Percentiles rank a stretch among this genome's conserved stretches.
These are phyloP conservation scores for Blastobotrys capitulatus DNA, from an alignment of 1,139 yeast genomes.

Conservation along the genomic window DNA sequence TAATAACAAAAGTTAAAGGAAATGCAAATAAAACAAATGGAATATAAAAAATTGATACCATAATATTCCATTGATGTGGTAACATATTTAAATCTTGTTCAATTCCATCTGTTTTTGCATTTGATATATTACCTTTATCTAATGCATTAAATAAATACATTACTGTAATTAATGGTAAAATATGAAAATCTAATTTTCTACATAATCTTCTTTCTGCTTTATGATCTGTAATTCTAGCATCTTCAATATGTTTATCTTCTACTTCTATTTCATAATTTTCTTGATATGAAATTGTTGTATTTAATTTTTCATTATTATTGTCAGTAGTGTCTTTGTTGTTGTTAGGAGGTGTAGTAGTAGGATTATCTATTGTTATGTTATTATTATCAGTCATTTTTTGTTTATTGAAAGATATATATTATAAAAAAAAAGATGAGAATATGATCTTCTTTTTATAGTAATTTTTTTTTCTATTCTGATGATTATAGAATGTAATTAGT, in stretches of 20 bases:
- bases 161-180: constrained; percentile 51
- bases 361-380: not conserved
- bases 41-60: constrained; percentile 53
- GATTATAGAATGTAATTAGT: no score
- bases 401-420: not conserved
- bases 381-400: not conserved
- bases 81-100: constrained; percentile 47
- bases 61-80: constrained; percentile 50
- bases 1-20: constrained; percentile 47
- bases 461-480: no score
- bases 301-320: not conserved
- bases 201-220: constrained; percentile 22
- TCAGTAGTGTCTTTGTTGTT: not conserved
- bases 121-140: constrained; percentile 57
- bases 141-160: constrained; percentile 56
- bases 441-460: no score
- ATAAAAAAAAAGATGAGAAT: no score
- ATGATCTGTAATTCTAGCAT: constrained; percentile 21
- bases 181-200: constrained; percentile 48
- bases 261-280: not conserved
- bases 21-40: constrained; percentile 59
- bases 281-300: not conserved
- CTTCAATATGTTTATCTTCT: constrained; percentile 2
- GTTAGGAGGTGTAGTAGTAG: not conserved
- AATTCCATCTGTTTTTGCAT: constrained; percentile 54